phyloP scores from a whole-genome alignment of 164 flowering plant genomes.

The Vitis labrusca region DNA sequence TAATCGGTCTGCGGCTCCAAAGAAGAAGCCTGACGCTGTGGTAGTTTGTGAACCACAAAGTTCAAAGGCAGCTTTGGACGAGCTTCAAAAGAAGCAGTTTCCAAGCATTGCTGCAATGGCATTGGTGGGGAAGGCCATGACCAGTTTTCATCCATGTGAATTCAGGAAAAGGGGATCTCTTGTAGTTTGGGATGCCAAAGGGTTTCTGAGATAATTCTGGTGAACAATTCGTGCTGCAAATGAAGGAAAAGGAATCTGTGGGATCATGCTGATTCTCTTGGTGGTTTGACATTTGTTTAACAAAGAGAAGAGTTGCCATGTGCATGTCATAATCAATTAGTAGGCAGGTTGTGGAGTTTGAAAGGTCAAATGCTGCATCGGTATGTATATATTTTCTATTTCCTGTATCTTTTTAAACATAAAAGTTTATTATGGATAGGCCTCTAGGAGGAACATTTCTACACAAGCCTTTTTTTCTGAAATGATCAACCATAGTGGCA shows the following conservation, averaged over 20 bases:
- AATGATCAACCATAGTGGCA: no score
- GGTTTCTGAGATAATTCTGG: constrained; percentile 10
- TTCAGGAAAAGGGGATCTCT: constrained; percentile 56
- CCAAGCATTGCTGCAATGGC: constrained; percentile 95
- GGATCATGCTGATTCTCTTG: constrained; percentile 3
- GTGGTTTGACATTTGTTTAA: background rate
- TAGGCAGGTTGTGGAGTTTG: background rate
- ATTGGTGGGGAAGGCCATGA: constrained; percentile 81
- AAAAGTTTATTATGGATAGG: constrained; percentile 17
- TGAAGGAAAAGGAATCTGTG: background rate
- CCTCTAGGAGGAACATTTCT: no score
- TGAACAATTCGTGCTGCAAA: background rate
- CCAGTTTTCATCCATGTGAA: constrained; percentile 54
- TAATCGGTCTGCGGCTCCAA: constrained; percentile 7
- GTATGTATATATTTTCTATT: constrained; percentile 8
- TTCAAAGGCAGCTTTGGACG: constrained; percentile 33
- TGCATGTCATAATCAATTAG: background rate
- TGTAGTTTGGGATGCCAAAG: constrained; percentile 62
- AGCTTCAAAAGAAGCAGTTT: constrained; percentile 49
- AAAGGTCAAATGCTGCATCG: constrained; percentile 7
- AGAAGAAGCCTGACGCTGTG: constrained; percentile 22
- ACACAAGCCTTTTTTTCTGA: no score
- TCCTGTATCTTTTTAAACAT: background rate
- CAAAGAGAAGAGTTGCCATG: background rate
- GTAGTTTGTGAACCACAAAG: constrained; percentile 44